Percentiles rank a stretch among this genome's conserved stretches.
phyloP scores from a whole-genome alignment of 2,329 filamentous ascomycete species.

The Aspergillus sp. region DNA sequence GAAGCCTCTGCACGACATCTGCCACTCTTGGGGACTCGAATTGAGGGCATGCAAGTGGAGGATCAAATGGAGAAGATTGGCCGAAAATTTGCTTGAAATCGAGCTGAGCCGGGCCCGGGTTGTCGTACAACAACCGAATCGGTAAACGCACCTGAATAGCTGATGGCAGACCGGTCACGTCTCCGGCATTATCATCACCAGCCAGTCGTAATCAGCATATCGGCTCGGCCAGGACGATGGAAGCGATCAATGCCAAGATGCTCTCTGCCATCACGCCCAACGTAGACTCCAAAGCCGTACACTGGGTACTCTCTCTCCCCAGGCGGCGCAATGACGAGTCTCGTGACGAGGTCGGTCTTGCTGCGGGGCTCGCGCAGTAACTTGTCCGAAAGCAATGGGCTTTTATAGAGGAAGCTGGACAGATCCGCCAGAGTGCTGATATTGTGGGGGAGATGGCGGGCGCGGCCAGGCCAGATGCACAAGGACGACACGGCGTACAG shows the following conservation, averaged over 20 bases:
- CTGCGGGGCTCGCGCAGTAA: slow-evolving; percentile 60
- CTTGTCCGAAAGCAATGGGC: slow-evolving; percentile 60
- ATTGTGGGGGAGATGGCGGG: slow-evolving; percentile 60
- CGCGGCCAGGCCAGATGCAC: slow-evolving; percentile 52
- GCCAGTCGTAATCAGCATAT: slow-evolving; percentile 36
- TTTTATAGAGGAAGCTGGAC: slow-evolving; percentile 66
- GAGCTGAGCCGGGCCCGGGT: too few relatives aligned
- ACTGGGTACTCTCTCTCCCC: slow-evolving; percentile 29
- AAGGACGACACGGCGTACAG: slow-evolving; percentile 59
- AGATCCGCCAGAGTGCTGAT: slow-evolving; percentile 66
- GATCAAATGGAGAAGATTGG: too few relatives aligned
- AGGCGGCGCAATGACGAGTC: slow-evolving; percentile 50
- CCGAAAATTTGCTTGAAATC: too few relatives aligned
- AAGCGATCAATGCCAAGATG: slow-evolving; percentile 53
- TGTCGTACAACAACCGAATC: too few relatives aligned
- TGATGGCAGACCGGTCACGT: too few relatives aligned
- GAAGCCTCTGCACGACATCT: too few relatives aligned
- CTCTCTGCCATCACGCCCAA: slow-evolving; percentile 50
- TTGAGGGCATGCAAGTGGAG: too few relatives aligned
- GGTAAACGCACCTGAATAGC: too few relatives aligned
- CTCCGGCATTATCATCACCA: too few relatives aligned
- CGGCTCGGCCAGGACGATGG: slow-evolving; percentile 31
- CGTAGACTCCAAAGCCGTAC: slow-evolving; percentile 50
- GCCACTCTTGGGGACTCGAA: too few relatives aligned
- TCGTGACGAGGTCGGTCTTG: slow-evolving; percentile 59